phyloP scores from a whole-genome alignment of 768 basidiomycete genomes.

The Gloeophyllum trabeum region DNA sequence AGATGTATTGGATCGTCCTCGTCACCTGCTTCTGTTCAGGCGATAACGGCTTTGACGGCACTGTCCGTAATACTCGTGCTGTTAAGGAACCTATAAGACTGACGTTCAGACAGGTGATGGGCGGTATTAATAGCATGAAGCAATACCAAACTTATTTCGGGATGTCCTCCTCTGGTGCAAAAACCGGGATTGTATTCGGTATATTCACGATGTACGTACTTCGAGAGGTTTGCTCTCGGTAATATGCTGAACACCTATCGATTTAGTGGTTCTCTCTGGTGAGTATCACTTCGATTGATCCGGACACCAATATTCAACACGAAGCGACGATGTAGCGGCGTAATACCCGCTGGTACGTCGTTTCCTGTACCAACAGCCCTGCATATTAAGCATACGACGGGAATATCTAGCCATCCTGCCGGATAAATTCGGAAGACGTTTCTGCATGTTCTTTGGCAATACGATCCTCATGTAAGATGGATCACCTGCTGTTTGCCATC shows the following conservation, averaged over 20 bases:
- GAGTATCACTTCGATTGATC: not conserved
- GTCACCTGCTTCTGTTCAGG: conserved; percentile 37
- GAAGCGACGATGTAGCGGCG: no score
- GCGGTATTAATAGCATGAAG: conserved; percentile 38
- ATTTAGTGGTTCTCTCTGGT: conserved; percentile 4
- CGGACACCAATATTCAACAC: no score
- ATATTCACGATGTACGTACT: conserved; percentile 5
- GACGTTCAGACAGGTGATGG: conserved; percentile 47
- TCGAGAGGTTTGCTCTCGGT: not conserved
- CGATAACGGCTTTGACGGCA: conserved; percentile 43
- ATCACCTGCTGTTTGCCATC: not conserved
- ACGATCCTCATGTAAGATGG: conserved; percentile 31
- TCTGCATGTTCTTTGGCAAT: conserved; percentile 39
- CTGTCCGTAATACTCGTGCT: conserved; percentile 21
- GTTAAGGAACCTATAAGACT: no score
- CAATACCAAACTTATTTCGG: conserved; percentile 33
- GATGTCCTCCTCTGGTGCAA: conserved; percentile 27
- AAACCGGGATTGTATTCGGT: conserved; percentile 22
- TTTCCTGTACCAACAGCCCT: not conserved
- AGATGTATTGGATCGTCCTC: conserved; percentile 37
- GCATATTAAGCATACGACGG: no score
- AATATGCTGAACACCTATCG: not conserved
- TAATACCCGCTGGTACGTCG: conserved; percentile 30
- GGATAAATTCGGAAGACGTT: conserved; percentile 36
- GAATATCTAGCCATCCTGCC: conserved; percentile 29